phyloP scores from a whole-genome alignment of 164 flowering plant genomes.

The Vitis rupestris region DNA sequence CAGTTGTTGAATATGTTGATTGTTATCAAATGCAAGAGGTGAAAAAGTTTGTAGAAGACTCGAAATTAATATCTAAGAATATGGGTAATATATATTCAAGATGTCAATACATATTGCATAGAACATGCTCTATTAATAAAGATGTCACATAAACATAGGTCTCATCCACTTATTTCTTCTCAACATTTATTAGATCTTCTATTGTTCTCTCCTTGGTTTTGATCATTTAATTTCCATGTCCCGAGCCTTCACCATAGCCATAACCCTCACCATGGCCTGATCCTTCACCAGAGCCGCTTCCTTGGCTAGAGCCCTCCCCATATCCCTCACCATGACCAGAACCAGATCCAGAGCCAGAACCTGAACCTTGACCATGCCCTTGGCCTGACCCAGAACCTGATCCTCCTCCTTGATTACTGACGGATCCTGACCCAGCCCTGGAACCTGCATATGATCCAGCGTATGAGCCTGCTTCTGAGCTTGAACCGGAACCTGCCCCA shows the following conservation, averaged over 20 bases:
- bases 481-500: constrained; percentile 10
- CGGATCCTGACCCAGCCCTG: constrained; percentile 27
- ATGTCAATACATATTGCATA: too few species aligned
- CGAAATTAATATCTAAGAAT: too few species aligned
- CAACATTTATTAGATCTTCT: too few species aligned
- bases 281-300: not conserved
- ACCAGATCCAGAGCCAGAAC: not conserved
- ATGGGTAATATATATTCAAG: too few species aligned
- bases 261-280: constrained; percentile 9
- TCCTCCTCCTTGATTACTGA: not conserved
- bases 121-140: too few species aligned
- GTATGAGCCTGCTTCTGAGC: constrained; percentile 29
- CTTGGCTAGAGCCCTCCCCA: constrained; percentile 9
- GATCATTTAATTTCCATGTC: too few species aligned
- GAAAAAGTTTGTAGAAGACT: too few species aligned
- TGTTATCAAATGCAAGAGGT: too few species aligned
- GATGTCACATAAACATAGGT: too few species aligned
- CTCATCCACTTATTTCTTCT: too few species aligned
- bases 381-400: constrained; percentile 11
- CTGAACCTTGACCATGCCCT: constrained; percentile 10
- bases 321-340: not conserved
- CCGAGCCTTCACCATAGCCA: constrained; percentile 1
- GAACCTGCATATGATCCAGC: constrained; percentile 30
- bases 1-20: too few species aligned
- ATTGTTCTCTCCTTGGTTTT: too few species aligned